A percentile compares a stretch with the other conserved stretches of the same genome.
Evolutionary conservation across 139 green algal species (phyloP).

Genomic region (Chlorella sp.): DNA sequence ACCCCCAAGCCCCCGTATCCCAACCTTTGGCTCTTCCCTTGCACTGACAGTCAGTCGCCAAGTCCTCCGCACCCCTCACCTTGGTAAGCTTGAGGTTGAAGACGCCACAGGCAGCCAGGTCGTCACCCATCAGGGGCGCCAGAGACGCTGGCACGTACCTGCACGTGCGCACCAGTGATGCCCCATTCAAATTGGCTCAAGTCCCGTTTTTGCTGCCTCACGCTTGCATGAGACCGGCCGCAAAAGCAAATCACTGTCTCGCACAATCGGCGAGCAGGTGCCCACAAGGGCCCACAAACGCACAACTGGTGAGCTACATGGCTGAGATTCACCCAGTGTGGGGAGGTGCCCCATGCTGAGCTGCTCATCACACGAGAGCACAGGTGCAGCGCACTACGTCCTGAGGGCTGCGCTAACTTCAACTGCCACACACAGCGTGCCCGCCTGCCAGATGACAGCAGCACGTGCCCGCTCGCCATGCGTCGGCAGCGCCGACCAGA

Average conservation of each 20-base stretch:
- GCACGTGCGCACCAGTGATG: background rate
- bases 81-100: background rate
- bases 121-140: background rate
- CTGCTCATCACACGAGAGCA: too few relatives aligned
- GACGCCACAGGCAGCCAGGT: background rate
- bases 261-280: background rate
- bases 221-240: background rate
- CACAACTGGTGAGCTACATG: too few relatives aligned
- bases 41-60: background rate
- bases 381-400: too few relatives aligned
- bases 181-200: background rate
- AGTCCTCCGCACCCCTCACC: background rate
- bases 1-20: background rate
- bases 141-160: constrained; percentile 4
- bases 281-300: too few relatives aligned
- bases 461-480: background rate
- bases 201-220: background rate
- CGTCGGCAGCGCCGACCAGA: background rate
- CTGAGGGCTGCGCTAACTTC: too few relatives aligned
- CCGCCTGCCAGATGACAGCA: too few relatives aligned
- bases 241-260: background rate
- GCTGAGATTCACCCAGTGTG: too few relatives aligned
- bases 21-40: too few relatives aligned
- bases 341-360: too few relatives aligned
- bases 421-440: too few relatives aligned